Conservation (phyloP, 2,329 filamentous ascomycete genomes). For the Kalmusia sp. region DNA sequence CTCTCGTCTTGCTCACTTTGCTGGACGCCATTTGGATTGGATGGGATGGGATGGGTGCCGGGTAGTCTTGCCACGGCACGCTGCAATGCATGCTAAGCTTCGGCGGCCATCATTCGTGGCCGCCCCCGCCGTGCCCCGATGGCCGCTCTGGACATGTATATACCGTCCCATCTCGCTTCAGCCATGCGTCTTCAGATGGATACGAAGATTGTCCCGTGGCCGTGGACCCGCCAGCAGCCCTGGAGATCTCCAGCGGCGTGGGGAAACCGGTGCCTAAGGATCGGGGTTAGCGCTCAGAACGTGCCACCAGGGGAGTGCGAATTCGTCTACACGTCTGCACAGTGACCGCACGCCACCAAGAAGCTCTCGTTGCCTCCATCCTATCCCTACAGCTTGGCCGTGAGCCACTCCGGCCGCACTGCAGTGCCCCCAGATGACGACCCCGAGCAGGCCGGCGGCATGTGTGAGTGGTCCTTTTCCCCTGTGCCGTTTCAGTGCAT, state of each 20-base stretch:
- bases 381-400: slow-evolving; percentile 13
- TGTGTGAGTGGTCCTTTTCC: slow-evolving; percentile 43
- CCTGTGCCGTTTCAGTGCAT: slow-evolving; percentile 12
- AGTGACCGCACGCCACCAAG: slow-evolving; percentile 21
- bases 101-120: too few species aligned
- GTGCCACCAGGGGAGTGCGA: slow-evolving; percentile 23
- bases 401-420: slow-evolving; percentile 26
- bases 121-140: too few species aligned
- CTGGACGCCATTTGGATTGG: too few species aligned
- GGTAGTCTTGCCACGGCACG: too few species aligned
- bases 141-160: too few species aligned
- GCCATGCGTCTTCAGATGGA: neutral
- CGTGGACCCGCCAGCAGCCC: slow-evolving; percentile 14
- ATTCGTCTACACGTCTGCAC: slow-evolving; percentile 12
- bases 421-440: slow-evolving; percentile 40
- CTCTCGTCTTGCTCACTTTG: too few species aligned
- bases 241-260: slow-evolving; percentile 29
- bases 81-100: too few species aligned
- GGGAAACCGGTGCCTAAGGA: slow-evolving; percentile 21
- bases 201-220: neutral
- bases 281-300: slow-evolving; percentile 34
- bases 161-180: too few species aligned
- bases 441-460: slow-evolving; percentile 40
- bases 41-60: too few species aligned
- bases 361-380: slow-evolving; percentile 9